Evolutionary conservation across 129 eudicot species (phyloP), one percentile per base, ranked within the genome.

Genomic region (Chrysanthemum makinoi): DNA sequence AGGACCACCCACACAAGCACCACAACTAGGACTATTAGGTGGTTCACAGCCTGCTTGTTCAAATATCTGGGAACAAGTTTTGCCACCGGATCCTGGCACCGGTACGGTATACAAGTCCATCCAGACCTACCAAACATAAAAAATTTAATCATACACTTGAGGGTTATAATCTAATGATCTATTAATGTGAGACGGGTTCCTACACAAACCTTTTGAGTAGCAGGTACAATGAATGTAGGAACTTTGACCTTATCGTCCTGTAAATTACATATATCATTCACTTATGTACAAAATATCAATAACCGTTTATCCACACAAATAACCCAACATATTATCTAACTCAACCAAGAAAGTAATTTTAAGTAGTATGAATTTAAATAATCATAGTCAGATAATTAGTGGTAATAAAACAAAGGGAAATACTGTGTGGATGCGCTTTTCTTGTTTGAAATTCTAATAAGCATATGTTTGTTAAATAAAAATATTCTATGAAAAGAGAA

Each of bases 1-100:
- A 5, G 99, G 99, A 57, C 99, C 99, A 66, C 99, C 97, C 79
- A 94, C 68, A 81, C 99, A 94, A 61, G 99, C 99, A 66, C 97
- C 99, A 68, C 99, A 94, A 66, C 84, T 83, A 68, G 99, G 99
- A 74, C 97, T 94, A 6, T 93, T 78, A 30, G 99, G 99, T 2
- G 96, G 82, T 70, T 94, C 99, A 71, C 99, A 94, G 7, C 99
- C 99, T 63, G 96, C 99, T 72, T 85, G 97, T 77, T 94, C 99
- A 75, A 94, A 90, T 70, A 94, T 94, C 85, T 94, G 99, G 15
- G 97, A 84, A 78, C 99, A 94, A 12, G 99, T 94, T 81, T 90
- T 94, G 8, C 99, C 99, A 55, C 99, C 97, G 22, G 99, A 82
- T 59, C 96, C 99, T 18, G 99, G 94, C 35, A 95, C 97, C 1